phyloP scores from a whole-genome alignment of 2,329 filamentous ascomycete genomes.

The Leptosphaerulina australis region DNA sequence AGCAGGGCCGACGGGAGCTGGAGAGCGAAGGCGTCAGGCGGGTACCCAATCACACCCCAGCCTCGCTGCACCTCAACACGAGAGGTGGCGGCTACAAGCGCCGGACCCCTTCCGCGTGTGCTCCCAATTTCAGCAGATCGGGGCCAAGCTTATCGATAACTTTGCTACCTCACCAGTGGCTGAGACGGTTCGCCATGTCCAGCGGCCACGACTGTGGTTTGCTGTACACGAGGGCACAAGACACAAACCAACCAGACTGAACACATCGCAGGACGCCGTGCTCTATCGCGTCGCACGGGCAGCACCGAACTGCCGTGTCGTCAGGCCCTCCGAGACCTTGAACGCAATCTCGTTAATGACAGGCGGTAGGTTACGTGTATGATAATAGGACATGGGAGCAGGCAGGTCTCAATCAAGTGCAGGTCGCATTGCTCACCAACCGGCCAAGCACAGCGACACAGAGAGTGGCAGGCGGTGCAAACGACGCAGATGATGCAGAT shows the following conservation, averaged over 20 bases:
- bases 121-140: slow-evolving; percentile 1
- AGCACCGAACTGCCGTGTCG: slow-evolving; percentile 16
- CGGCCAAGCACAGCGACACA: neutral
- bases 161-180: slow-evolving; percentile 6
- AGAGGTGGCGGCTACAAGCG: slow-evolving; percentile 10
- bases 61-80: slow-evolving; percentile 4
- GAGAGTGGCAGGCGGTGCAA: too few relatives aligned
- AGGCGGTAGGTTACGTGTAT: slow-evolving; percentile 5
- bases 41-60: slow-evolving; percentile 5
- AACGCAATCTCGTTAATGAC: slow-evolving; percentile 14
- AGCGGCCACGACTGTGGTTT: neutral
- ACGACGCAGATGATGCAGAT: too few relatives aligned
- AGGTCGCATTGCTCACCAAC: slow-evolving; percentile 2
- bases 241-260: neutral
- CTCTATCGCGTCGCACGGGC: slow-evolving; percentile 10
- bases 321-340: slow-evolving; percentile 13
- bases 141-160: slow-evolving; percentile 14
- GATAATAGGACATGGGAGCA: slow-evolving; percentile 1
- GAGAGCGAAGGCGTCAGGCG: neutral
- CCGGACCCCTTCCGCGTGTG: neutral
- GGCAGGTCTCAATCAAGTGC: slow-evolving; percentile 4
- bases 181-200: slow-evolving; percentile 4
- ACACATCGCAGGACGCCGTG: slow-evolving; percentile 5
- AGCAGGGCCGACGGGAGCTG: neutral
- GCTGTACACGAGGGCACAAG: slow-evolving; percentile 9